phyloP scores from a whole-genome alignment of 31 red algal species.

The Asparagopsis taxiformis region DNA sequence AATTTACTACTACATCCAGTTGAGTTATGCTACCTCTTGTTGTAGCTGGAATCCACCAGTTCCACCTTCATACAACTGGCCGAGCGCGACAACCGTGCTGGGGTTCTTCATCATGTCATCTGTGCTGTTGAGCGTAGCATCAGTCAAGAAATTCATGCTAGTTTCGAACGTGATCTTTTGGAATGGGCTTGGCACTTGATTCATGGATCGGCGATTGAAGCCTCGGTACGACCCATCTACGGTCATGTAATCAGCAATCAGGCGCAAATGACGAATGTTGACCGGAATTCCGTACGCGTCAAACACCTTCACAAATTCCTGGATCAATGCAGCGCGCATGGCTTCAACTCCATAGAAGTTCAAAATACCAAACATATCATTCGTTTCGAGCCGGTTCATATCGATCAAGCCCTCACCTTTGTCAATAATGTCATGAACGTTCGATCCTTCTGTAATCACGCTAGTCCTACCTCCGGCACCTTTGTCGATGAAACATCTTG shows the following conservation, averaged over 20 bases:
- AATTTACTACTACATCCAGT: too few relatives aligned
- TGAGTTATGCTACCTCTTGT: constrained; percentile 42
- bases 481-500: constrained; percentile 39
- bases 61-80: constrained; percentile 60
- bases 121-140: constrained; percentile 62
- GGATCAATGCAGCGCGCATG: constrained; percentile 64
- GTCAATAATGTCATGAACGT: constrained; percentile 61
- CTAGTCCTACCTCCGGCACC: constrained; percentile 1
- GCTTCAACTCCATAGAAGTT: constrained; percentile 89
- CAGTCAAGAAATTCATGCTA: constrained; percentile 75
- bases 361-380: constrained; percentile 89
- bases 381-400: constrained; percentile 69
- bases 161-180: constrained; percentile 95
- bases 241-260: constrained; percentile 94
- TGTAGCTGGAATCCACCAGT: constrained; percentile 83
- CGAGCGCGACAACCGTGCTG: constrained; percentile 72
- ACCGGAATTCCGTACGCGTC: constrained; percentile 94
- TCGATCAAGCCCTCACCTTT: constrained; percentile 58
- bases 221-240: constrained; percentile 63
- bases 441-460: constrained; percentile 83
- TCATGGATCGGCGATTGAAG: constrained; percentile 80
- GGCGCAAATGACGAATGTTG: constrained; percentile 78
- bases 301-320: constrained; percentile 81
- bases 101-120: constrained; percentile 70
- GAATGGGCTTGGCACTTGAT: constrained; percentile 46